Evolutionary conservation across 495 filamentous ascomycete genomes (phyloP), one percentile per base, ranked within the genome.

Genomic region (Alectoria sarmentosa): DNA sequence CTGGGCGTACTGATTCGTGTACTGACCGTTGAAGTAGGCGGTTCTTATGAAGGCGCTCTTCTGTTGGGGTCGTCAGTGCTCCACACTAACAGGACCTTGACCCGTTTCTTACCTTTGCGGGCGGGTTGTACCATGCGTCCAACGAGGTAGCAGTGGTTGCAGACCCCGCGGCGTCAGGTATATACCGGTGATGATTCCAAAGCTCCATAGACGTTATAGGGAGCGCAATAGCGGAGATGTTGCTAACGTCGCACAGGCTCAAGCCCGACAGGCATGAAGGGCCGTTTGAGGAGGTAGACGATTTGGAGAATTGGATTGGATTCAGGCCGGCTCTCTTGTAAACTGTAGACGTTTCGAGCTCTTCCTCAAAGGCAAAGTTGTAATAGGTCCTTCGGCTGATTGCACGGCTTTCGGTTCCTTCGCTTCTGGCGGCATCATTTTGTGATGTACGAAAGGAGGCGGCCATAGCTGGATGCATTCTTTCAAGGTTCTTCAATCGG

Each of bases 1-100:
- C 26, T 69, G 67, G 7, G 67, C 67, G 38, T 69, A 69, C 42
- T 69, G 67, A 41, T 69, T 69, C 26, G 67, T 69, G 38, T 67
- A 69, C 49, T 69, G 67, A 41, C 67, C 67, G 34, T 69, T 65
- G 52, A 69, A 69, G 36, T 69, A 69, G 7, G 65, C 67, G 4
- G 67, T 69, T 34, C 67, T 44, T 46, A 69, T 69, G 65, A 69
- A 69, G 19, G 67, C 67, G 39, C 65, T 67, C 61, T 62, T 67
- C 67, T 69, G 49, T 6, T 48, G 34, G 8, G 7, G 23, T 0
- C 54, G 44, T 69, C 34, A 69, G 60, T 14, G 6, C 21, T 34
- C 11, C 30, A 5, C 44, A 21, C 54, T 3, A 17, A 41, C 34
- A 8, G 0, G 36, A 4, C 17, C 34, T 37, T 14, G 19, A 15